These are phyloP conservation scores for Leishmania aethiopica DNA, from an alignment of 208 protist species.

Conservation along the genomic window DNA sequence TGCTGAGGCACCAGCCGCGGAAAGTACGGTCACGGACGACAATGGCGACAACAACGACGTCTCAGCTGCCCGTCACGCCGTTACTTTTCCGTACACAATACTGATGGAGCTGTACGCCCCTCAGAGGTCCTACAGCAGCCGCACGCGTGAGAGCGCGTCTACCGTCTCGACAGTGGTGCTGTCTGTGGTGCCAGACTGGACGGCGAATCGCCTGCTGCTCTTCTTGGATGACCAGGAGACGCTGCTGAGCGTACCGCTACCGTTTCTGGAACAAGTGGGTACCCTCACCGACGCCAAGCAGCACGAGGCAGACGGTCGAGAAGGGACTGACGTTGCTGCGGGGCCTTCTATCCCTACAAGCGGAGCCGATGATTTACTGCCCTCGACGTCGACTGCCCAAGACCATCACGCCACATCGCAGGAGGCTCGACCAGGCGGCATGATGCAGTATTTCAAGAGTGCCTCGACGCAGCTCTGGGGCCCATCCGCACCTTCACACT, in stretches of 20 bases:
- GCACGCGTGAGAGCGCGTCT: neutral
- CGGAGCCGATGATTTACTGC: neutral
- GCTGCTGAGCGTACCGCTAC: slow-evolving; percentile 48
- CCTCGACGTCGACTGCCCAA: neutral
- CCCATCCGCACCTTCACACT: neutral
- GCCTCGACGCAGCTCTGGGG: slow-evolving; percentile 14
- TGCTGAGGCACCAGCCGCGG: neutral
- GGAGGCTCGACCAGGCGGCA: neutral
- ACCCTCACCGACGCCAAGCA: slow-evolving; percentile 9
- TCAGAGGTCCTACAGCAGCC: neutral
- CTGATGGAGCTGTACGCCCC: slow-evolving; percentile 30
- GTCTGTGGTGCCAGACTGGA: slow-evolving; percentile 26
- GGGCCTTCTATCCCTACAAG: too few species aligned
- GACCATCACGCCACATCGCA: neutral
- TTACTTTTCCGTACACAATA: slow-evolving; percentile 24
- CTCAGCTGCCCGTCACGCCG: neutral
- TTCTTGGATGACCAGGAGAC: slow-evolving; percentile 28
- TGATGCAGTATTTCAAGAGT: slow-evolving; percentile 5
- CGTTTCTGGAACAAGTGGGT: slow-evolving; percentile 23
- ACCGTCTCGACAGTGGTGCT: slow-evolving; percentile 2
- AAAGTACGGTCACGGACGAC: neutral
- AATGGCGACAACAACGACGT: neutral
- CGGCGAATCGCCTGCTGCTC: slow-evolving; percentile 45
- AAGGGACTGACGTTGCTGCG: neutral
- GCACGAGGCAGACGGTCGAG: neutral